Conservation (phyloP, 2,329 filamentous ascomycete species). For the Bipolaris bicolor region DNA sequence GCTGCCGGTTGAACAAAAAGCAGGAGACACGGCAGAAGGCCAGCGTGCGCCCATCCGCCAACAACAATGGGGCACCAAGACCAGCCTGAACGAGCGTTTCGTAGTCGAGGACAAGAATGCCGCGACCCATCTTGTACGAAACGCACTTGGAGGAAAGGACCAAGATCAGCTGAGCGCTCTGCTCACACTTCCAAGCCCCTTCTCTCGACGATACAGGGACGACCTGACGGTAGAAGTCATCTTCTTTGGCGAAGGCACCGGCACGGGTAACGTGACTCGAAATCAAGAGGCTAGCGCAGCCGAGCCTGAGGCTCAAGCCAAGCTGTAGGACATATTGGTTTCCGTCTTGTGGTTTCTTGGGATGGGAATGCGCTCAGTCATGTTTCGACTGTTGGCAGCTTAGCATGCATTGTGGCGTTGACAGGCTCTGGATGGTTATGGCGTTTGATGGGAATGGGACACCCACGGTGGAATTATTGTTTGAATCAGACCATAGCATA, state of each 20-base stretch:
- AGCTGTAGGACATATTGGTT: conserved; percentile 47
- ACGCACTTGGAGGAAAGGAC: conserved; percentile 91
- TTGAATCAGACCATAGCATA: conserved; percentile 2
- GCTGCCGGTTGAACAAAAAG: conserved; percentile 77
- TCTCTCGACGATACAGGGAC: conserved; percentile 90
- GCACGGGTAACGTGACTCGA: conserved; percentile 77
- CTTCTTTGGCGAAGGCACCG: conserved; percentile 86
- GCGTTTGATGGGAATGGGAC: conserved; percentile 12
- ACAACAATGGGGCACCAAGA: conserved; percentile 85
- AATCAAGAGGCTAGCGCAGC: conserved; percentile 85
- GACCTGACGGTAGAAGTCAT: conserved; percentile 98
- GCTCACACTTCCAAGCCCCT: conserved; percentile 88
- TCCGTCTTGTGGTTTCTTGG: not conserved
- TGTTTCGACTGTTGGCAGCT: conserved; percentile 2
- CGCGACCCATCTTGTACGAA: conserved; percentile 92
- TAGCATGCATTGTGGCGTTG: conserved; percentile 16
- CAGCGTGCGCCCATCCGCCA: conserved; percentile 88
- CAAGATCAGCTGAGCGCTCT: conserved; percentile 92
- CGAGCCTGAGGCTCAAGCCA: conserved; percentile 55
- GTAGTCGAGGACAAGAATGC: conserved; percentile 95
- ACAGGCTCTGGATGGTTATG: conserved; percentile 11
- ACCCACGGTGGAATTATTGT: not conserved
- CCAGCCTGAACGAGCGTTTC: conserved; percentile 78
- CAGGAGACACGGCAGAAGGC: conserved; percentile 63
- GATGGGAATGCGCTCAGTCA: not conserved